Base-by-base conservation (phyloP, 1,284 basidiomycete genomes). In the Apiotrichum siamense region DNA sequence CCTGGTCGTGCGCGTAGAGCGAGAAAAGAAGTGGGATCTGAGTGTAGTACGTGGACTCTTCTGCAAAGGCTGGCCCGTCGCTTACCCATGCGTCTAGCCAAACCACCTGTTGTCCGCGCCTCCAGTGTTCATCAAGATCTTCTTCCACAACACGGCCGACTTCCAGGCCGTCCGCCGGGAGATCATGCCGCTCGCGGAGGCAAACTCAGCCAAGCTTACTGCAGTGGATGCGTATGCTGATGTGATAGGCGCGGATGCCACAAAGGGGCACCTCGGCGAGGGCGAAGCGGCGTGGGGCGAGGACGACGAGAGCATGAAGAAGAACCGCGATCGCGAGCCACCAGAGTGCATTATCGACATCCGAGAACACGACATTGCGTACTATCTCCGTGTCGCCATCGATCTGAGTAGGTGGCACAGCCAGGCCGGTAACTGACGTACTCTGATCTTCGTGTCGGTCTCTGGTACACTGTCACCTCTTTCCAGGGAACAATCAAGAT, bases 201-300 rank as follows among this genome's bases (percentile, higher is more conserved):
- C 87, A 38, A 98, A 97, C 61, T 83, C 88, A 43, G 86, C 89
- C n/a, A 96, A 94, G 75, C 83, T 93, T 24, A 86, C 88, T 59
- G 94, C 96, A 0, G 86, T 98, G 12, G 96, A 98, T 71, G 92
- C 93, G 0, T 99, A 98, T 67, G 94, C 96, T 3, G 94, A 98
- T 63, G 91, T 97, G n/a, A 83, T 99, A 52, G 86, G 83, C 59
- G 87, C 87, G 1, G 53, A 41, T 23, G 72, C 63, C 38, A 76
- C 78, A 21, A 74, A 88, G 54, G 84, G 84, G 42, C 63, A 64
- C 27, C 81, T 80, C 12, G 79, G 80, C 45, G 67, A 62, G 13
- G 53, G 64, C 13, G 62, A 64, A 15, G 66, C 62, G 47, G 73
- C 73, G 25, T 85, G 81, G 84, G 77, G 77, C 26, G 81, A 79